Evolutionary conservation across 2,329 filamentous ascomycete genomes (phyloP).

Genomic region (Aspergillus bombycis): DNA sequence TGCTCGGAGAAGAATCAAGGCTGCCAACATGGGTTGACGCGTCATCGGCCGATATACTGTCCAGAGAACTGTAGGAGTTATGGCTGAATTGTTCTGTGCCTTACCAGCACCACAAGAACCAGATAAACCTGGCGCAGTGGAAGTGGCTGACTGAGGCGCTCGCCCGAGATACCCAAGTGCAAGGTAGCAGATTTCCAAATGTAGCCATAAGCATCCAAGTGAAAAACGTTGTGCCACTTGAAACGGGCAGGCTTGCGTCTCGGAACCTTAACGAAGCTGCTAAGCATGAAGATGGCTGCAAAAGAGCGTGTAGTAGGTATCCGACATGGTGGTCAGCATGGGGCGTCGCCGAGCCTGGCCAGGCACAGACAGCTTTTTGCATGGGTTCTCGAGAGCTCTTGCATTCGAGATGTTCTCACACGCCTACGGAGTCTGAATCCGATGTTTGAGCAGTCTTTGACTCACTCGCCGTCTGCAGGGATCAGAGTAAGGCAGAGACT

Average conservation of each 20-base stretch:
- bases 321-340: constrained; percentile 7
- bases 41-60: background rate
- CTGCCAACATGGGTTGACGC: background rate
- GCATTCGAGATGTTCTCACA: background rate
- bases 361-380: background rate
- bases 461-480: background rate
- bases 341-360: background rate
- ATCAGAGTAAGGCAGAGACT: background rate
- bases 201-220: background rate
- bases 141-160: background rate
- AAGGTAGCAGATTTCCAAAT: background rate
- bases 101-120: background rate
- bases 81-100: background rate
- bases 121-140: background rate
- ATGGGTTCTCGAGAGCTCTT: background rate
- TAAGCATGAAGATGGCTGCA: background rate
- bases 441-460: background rate
- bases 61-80: background rate
- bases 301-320: background rate
- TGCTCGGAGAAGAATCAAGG: background rate
- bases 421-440: background rate
- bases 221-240: background rate
- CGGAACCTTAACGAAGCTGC: constrained; percentile 1
- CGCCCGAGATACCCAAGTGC: background rate
- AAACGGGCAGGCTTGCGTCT: background rate